A percentile compares a stretch with the other conserved stretches of the same genome.
Conservation (phyloP, 805 yeast genomes). For the Peterozyma xylosa region DNA sequence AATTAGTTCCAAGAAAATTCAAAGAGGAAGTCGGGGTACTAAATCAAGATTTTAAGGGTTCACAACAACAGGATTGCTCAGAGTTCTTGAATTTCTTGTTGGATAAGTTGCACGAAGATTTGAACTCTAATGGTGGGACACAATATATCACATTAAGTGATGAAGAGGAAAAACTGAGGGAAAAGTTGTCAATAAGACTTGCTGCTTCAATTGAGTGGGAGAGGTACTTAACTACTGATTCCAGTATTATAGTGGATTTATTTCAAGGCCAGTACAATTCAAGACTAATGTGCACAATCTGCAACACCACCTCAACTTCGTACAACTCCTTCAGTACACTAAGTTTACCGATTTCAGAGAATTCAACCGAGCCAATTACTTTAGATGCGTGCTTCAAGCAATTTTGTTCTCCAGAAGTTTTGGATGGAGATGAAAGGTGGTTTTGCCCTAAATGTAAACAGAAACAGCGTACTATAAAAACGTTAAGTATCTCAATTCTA, state of each 20-base stretch:
- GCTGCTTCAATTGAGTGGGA: conserved; percentile 94
- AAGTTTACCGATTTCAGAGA: conserved; percentile 71
- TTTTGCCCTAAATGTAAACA: conserved; percentile 67
- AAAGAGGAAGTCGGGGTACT: conserved; percentile 62
- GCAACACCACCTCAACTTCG: conserved; percentile 76
- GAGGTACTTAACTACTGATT: conserved; percentile 68
- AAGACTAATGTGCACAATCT: conserved; percentile 64
- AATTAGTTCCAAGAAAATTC: conserved; percentile 55
- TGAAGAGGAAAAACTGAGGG: conserved; percentile 69
- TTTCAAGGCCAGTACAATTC: conserved; percentile 89
- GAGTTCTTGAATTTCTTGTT: conserved; percentile 71
- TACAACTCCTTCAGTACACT: conserved; percentile 76
- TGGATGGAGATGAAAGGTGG: conserved; percentile 82
- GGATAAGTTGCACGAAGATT: conserved; percentile 78
- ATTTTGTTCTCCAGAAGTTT: conserved; percentile 65
- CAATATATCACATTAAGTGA: conserved; percentile 53
- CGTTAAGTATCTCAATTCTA: conserved; percentile 63
- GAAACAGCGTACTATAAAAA: conserved; percentile 59
- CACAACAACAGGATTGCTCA: conserved; percentile 79
- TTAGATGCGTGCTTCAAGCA: conserved; percentile 67
- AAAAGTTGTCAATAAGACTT: conserved; percentile 61
- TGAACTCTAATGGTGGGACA: conserved; percentile 57
- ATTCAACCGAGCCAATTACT: conserved; percentile 18
- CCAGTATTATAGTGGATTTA: conserved; percentile 70
- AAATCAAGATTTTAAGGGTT: conserved; percentile 55